phyloP scores from a whole-genome alignment of 306 rosid species.

The Lotus japonicus region DNA sequence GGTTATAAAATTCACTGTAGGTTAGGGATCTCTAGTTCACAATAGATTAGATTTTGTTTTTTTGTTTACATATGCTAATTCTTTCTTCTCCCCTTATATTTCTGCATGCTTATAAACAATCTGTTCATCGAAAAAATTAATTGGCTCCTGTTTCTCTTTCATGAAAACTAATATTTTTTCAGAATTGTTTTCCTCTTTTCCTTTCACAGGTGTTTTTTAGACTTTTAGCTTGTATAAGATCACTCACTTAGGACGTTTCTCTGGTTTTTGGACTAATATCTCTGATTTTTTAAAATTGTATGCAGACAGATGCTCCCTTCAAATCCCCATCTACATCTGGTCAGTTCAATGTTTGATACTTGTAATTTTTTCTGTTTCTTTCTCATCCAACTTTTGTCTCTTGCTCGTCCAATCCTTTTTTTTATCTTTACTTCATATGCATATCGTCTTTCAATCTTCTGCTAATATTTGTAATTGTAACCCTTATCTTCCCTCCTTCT shows the following conservation, averaged over 20 bases:
- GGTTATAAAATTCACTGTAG: neutral
- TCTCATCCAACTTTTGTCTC: neutral
- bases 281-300: slow-evolving; percentile 14
- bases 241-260: neutral
- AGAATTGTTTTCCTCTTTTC: too few species aligned
- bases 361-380: slow-evolving; percentile 7
- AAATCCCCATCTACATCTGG: slow-evolving; percentile 65
- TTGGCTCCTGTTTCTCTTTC: neutral
- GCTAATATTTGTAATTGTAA: too few species aligned
- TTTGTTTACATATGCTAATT: neutral
- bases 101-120: neutral
- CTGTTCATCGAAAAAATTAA: too few species aligned
- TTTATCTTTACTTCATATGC: neutral
- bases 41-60: neutral
- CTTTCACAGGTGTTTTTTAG: too few species aligned
- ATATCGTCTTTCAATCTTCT: neutral
- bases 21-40: neutral
- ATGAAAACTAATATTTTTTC: too few species aligned
- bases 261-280: slow-evolving; percentile 20
- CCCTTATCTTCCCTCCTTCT: neutral
- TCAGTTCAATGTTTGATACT: slow-evolving; percentile 33
- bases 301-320: slow-evolving; percentile 84
- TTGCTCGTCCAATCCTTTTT: neutral
- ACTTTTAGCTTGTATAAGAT: neutral
- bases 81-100: neutral